Base-by-base conservation (phyloP, 2,329 filamentous ascomycete species). In the Aquanectria penicillioides region DNA sequence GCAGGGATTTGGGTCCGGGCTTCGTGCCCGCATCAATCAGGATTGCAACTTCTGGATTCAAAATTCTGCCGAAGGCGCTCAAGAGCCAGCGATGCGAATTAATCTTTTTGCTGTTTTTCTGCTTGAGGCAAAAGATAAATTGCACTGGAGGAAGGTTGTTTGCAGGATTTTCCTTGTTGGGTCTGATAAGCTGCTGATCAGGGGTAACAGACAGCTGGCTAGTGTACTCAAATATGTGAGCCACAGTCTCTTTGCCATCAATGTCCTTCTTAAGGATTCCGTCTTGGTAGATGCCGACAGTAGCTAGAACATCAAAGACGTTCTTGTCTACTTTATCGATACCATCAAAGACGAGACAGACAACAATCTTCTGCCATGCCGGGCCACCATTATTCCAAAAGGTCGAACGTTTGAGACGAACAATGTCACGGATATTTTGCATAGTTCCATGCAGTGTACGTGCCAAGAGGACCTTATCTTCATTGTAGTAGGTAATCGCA, bases 351-450 rank as follows among this genome's bases (percentile, higher is more conserved):
- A 50, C 31, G 13, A 50, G 47, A 11, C 34, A 50, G 3, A 50
- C 47, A 17, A 50, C 47, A 12, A 50, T 22, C 18, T 50, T 50
- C 31, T 50, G 34, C 47, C 34, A 50, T 4, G 47, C 47, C 4
- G 47, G 47, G 20, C 47, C 34, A 13, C 47, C 34, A 8, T 50
- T 40, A 9, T 40, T 50, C 47, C 47, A 50, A 40, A 50, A 50
- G 34, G 26, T n/a, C 9, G 47, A 40, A 4, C 29, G 18, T 11
- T 50, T 50, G 17, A 50, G 47, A 15, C 40, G 25, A 31, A 50
- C 34, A 25, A 50, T 50, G n/a, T 50, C 47, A 18, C 34, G 47
- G 22, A 50, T 40, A 6, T 50, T 50, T 29, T 50, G 23, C 47
- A 40, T 50, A 6, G 31, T 25, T n/a, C 34, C 31, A 33, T 50